Conservation (phyloP, 1,284 basidiomycete species). For the Uromyces viciae-fabae region DNA sequence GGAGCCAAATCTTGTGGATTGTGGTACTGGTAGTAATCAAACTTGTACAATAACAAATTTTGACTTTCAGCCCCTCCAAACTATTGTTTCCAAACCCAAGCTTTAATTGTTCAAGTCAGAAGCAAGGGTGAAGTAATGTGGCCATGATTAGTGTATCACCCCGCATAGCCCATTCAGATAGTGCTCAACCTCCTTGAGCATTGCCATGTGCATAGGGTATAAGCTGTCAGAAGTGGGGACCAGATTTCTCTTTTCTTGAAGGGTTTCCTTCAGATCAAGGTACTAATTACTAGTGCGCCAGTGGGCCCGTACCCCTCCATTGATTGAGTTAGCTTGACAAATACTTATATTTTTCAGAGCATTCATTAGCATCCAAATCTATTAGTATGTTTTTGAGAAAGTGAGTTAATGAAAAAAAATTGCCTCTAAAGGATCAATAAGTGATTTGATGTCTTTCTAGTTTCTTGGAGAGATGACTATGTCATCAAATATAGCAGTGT, state of each 20-base stretch:
- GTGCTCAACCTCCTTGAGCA: background rate
- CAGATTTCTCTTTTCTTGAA: background rate
- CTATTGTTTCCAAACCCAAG: background rate
- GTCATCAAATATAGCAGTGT: too few relatives aligned
- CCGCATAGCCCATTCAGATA: background rate
- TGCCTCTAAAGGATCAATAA: too few relatives aligned
- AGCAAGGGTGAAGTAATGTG: background rate
- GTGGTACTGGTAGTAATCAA: too few relatives aligned
- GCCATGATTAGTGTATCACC: background rate
- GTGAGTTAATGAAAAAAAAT: too few relatives aligned
- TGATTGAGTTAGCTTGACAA: background rate
- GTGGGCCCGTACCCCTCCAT: background rate
- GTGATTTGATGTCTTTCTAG: too few relatives aligned
- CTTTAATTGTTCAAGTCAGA: background rate
- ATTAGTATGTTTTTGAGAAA: too few relatives aligned
- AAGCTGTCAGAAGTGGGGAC: background rate
- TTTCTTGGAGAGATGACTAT: too few relatives aligned
- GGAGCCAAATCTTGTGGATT: too few relatives aligned
- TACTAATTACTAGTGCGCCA: background rate
- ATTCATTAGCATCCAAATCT: too few relatives aligned
- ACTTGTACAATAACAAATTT: background rate
- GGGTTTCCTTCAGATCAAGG: background rate
- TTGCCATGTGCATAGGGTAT: background rate
- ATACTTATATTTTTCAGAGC: too few relatives aligned
- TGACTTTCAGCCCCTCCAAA: background rate